Evolutionary conservation across 305 asterid genomes (phyloP).

Genomic region (Fraxinus ornus): DNA sequence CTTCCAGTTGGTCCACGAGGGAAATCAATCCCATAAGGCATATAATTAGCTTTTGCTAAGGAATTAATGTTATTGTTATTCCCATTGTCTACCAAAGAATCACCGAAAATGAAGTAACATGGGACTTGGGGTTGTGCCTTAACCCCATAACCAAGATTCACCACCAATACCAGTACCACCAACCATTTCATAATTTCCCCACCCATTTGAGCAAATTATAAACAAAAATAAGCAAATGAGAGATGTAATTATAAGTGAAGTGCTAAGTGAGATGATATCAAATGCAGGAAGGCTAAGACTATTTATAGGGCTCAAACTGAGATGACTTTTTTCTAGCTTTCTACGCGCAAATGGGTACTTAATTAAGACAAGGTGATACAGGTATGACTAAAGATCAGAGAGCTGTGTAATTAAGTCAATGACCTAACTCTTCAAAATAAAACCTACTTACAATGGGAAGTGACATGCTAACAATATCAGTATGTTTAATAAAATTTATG

Average conservation of each 20-base stretch:
- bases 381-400: not conserved
- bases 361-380: not conserved
- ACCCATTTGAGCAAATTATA: slow-evolving; percentile 34
- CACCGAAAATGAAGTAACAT: slow-evolving; percentile 72
- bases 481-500: not conserved
- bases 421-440: not conserved
- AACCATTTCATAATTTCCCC: slow-evolving; percentile 28
- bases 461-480: not conserved
- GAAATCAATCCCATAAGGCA: slow-evolving; percentile 80
- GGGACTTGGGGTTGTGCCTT: slow-evolving; percentile 76
- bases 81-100: slow-evolving; percentile 81
- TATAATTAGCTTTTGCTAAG: slow-evolving; percentile 70
- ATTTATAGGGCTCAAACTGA: slow-evolving; percentile 9
- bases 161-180: slow-evolving; percentile 18
- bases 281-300: slow-evolving; percentile 11
- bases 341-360: not conserved
- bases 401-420: not conserved
- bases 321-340: not conserved
- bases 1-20: slow-evolving; percentile 72
- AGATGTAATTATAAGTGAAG: slow-evolving; percentile 13
- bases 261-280: slow-evolving; percentile 33
- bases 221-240: slow-evolving; percentile 16
- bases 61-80: slow-evolving; percentile 69
- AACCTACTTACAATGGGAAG: not conserved
- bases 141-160: slow-evolving; percentile 20